A percentile compares a stretch with the other conserved stretches of the same genome.
phyloP scores from a whole-genome alignment of 441 rosid species.

The Daphne laureola region DNA sequence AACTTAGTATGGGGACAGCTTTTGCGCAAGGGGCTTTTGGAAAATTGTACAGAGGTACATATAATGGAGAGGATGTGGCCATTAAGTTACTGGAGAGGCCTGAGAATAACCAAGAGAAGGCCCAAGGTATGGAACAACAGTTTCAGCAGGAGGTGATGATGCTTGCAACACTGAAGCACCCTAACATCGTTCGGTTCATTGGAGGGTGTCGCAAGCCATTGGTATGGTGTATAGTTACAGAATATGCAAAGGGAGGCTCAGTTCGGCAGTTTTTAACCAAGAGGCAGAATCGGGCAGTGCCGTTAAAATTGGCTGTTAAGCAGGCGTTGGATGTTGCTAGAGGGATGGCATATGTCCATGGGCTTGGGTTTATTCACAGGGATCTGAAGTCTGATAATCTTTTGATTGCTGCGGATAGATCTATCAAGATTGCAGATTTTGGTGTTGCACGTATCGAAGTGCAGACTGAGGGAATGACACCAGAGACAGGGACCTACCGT shows the following conservation, averaged over 20 bases:
- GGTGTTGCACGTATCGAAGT: slow-evolving; percentile 97
- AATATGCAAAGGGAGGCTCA: slow-evolving; percentile 96
- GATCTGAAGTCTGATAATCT: slow-evolving; percentile 95
- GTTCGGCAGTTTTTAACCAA: slow-evolving; percentile 75
- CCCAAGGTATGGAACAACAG: slow-evolving; percentile 87
- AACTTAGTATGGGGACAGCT: slow-evolving; percentile 80
- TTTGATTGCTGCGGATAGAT: slow-evolving; percentile 72
- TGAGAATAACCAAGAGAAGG: slow-evolving; percentile 52
- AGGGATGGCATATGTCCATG: slow-evolving; percentile 93
- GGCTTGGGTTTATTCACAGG: slow-evolving; percentile 73
- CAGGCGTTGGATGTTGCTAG: slow-evolving; percentile 96
- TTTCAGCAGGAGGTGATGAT: slow-evolving; percentile 96
- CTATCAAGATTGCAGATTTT: slow-evolving; percentile 94
- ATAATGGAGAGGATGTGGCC: slow-evolving; percentile 87
- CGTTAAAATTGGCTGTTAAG: slow-evolving; percentile 80
- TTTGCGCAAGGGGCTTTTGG: slow-evolving; percentile 99
- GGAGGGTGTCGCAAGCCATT: slow-evolving; percentile 85
- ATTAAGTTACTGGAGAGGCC: slow-evolving; percentile 92
- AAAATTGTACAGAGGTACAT: slow-evolving; percentile 84
- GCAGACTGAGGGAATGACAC: slow-evolving; percentile 99
- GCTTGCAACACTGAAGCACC: slow-evolving; percentile 80
- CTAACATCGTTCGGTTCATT: slow-evolving; percentile 84
- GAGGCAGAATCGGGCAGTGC: slow-evolving; percentile 77
- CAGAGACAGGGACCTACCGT: slow-evolving; percentile 95
- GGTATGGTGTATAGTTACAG: slow-evolving; percentile 98